A percentile compares a stretch with the other conserved stretches of the same genome.
These are phyloP conservation scores for Ceratocystis huliohia DNA, from an alignment of 2,329 filamentous ascomycete genomes.

Conservation along the genomic window DNA sequence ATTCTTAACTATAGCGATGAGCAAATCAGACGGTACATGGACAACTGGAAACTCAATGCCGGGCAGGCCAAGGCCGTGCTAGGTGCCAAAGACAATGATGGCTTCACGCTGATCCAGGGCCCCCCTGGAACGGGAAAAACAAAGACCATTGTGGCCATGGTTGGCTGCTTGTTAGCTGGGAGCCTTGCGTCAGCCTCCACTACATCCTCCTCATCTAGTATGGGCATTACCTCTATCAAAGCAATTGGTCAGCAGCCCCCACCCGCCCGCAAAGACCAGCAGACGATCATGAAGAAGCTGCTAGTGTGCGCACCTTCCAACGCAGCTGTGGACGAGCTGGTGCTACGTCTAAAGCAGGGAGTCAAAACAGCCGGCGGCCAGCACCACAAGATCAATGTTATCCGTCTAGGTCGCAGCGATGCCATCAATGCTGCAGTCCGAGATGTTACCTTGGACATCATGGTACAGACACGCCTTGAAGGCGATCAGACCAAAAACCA, in stretches of 20 bases:
- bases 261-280: constrained; percentile 1
- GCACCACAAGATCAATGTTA: constrained; percentile 65
- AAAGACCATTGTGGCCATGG: constrained; percentile 94
- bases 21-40: constrained; percentile 53
- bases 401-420: constrained; percentile 81
- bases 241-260: constrained; percentile 9
- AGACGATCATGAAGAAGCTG: constrained; percentile 54
- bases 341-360: constrained; percentile 80
- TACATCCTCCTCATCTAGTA: constrained; percentile 22
- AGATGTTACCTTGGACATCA: constrained; percentile 85
- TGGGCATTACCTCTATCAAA: constrained; percentile 11
- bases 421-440: constrained; percentile 80
- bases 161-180: constrained; percentile 67
- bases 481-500: constrained; percentile 46
- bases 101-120: constrained; percentile 89
- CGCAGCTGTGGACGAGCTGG: constrained; percentile 89
- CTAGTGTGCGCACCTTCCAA: constrained; percentile 98
- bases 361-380: constrained; percentile 65
- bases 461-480: constrained; percentile 64
- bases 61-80: constrained; percentile 87
- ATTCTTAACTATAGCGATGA: constrained; percentile 69
- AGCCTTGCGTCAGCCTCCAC: constrained; percentile 30
- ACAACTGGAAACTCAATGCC: constrained; percentile 71
- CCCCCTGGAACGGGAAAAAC: constrained; percentile 96
- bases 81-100: constrained; percentile 88